Evolutionary conservation across 257 asterid species (phyloP), one percentile per base, ranked within the genome.

Genomic region (Nicotiana tomentosiformis): DNA sequence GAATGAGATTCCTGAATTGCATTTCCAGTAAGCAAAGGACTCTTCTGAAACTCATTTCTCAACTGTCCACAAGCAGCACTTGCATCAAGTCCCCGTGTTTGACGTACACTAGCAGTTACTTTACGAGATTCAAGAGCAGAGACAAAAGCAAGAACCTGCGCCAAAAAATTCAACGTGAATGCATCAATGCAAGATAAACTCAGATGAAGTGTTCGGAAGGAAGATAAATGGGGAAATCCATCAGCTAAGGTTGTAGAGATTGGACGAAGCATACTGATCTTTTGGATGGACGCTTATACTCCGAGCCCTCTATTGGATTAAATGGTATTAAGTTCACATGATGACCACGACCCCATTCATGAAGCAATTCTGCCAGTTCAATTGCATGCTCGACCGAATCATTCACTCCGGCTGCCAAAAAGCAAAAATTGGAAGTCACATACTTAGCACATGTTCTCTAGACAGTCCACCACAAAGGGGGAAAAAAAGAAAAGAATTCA

Each of bases 11-110:
- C 87, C 84, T 86, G 85, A 66, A 84, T 87, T 61, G 70, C 86
- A 2, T 88, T 64, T 58, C 18, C 90, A 49, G 83, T 85, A 83
- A 86, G 91, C 86, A 93, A 83, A 64, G 98, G 98, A 33, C 35
- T 87, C 90, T 92, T 94, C 90, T 96, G 99, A 87, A 92, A 92
- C 86, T 94, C 95, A 69, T 96, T 96, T 85, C 98, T 85, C 77
- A 96, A 93, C 84, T 96, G 99, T 61, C 99, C 99, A 87, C 99
- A 96, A 65, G 99, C 98, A 77, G 98, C 99, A 82, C 92, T 89
- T 82, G 98, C 99, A 90, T 96, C 98, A 84, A 94, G 88, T 83
- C 99, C 99, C 78, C 98, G 90, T 5, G 99, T 96, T 89, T 89
- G 97, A 23, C 99, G 95, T 14, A 93, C 92, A 72, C 98, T 96